Evolutionary conservation across 371 early-diverging fungal genomes (phyloP), one percentile per base, ranked within the genome.

Genomic region (Mucor plumbeus): DNA sequence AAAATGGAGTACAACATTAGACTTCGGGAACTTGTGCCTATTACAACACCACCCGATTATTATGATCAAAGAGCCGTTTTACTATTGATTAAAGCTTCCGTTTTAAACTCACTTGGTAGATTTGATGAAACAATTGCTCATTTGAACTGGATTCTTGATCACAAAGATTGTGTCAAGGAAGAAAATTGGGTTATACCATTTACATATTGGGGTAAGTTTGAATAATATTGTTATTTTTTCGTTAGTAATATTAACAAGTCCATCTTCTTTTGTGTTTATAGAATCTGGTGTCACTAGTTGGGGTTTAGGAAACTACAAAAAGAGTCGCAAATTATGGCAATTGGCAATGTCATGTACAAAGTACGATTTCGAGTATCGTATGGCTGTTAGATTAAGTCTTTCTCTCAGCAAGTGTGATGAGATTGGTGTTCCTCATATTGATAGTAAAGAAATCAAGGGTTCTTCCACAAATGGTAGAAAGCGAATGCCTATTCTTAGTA

Each of bases 131-230:
- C 77, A 5, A 78, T 84, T 55, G 68, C 79, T 19, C 81, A 84
- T 64, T 74, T 87, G 50, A 84, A 82, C 64, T 89, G 89, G 89
- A 80, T 89, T 19, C 58, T 87, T 43, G 89, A 87, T 59, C 81
- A 86, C 60, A 75, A 78, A 26, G 70, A 79, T 13, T 73, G 70
- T 48, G 77, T 86, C 48, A 70, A 73, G 33, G 73, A 82, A 5
- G 88, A 89, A 53, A 83, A 78, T 8, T 89, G 87, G 87, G 82
- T 87, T 14, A 70, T 85, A 4, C 89, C 89, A 33, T 89, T 89
- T 69, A 79, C 88, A n/a, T 87, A 83, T 64, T 89, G 88, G 87
- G 87, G 87, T 77, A 84, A 77, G 40, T 40, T 26, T 21, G 73
- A 26, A 26, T 26, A 26, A 26, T 26, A 26, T 26, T 26, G 26